A percentile compares a stretch with the other conserved stretches of the same genome.
Conservation (phyloP, 768 basidiomycete species). For the Hebeloma cylindrosporum region DNA sequence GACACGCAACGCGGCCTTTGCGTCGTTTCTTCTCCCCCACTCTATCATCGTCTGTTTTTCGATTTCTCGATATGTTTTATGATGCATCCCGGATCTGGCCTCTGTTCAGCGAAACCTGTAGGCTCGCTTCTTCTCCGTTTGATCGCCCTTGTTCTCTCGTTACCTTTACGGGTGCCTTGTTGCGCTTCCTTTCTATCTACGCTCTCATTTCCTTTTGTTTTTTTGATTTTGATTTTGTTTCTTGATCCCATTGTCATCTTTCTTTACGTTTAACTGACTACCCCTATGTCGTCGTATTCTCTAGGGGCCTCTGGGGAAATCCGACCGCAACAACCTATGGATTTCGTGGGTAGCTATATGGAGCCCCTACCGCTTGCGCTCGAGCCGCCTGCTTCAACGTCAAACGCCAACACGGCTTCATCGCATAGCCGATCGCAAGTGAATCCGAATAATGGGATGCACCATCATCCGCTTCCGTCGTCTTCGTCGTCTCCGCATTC, state of each 20-base stretch:
- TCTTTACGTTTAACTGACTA: slow-evolving; percentile 2
- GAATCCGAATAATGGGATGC: slow-evolving; percentile 5
- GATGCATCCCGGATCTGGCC: no score
- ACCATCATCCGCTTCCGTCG: background rate
- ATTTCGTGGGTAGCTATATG: slow-evolving; percentile 44
- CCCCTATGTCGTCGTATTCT: no score
- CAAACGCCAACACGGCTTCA: background rate
- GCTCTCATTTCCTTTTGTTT: background rate
- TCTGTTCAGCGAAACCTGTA: no score
- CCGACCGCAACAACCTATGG: slow-evolving; percentile 55
- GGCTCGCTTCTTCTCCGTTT: no score
- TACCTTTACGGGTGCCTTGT: no score
- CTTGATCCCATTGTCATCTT: slow-evolving; percentile 2
- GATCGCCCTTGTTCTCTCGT: no score
- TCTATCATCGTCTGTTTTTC: background rate
- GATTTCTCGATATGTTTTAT: background rate
- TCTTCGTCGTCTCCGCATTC: slow-evolving; percentile 6
- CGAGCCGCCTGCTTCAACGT: slow-evolving; percentile 15
- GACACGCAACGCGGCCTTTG: background rate
- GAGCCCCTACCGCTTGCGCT: slow-evolving; percentile 27
- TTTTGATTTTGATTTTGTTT: background rate
- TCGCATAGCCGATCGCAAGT: slow-evolving; percentile 18
- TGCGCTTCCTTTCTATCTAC: no score
- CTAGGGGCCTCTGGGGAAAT: slow-evolving; percentile 67
- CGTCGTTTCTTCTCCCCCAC: background rate